These are phyloP conservation scores for Arbutus unedo DNA, from an alignment of 148 eudicot species.

Conservation along the genomic window DNA sequence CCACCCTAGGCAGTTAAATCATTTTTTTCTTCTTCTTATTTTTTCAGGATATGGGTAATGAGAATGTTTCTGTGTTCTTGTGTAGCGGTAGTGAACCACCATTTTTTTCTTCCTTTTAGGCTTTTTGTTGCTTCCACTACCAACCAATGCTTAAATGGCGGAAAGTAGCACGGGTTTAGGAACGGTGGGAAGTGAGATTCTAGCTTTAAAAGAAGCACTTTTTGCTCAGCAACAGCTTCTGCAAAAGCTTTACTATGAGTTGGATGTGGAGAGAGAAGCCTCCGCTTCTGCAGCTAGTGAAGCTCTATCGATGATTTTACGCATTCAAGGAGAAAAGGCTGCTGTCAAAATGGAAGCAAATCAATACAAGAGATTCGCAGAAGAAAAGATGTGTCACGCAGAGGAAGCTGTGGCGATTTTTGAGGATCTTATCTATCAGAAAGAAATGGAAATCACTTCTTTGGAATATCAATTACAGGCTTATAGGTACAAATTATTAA, in stretches of 20 bases:
- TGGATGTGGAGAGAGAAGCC: constrained; percentile 88
- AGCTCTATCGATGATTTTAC: constrained; percentile 83
- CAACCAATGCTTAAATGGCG: constrained; percentile 32
- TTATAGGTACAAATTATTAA: constrained; percentile 57
- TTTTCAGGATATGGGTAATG: neutral
- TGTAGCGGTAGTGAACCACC: neutral
- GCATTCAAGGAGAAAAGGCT: constrained; percentile 87
- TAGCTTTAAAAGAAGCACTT: constrained; percentile 61
- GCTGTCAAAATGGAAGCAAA: constrained; percentile 83
- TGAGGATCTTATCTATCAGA: constrained; percentile 70
- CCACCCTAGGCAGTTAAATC: neutral
- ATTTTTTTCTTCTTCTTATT: neutral
- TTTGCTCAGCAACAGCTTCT: constrained; percentile 71
- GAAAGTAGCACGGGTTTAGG: constrained; percentile 26
- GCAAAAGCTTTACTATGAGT: constrained; percentile 76
- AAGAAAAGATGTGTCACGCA: constrained; percentile 77
- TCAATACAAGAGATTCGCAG: constrained; percentile 89
- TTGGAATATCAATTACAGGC: constrained; percentile 83
- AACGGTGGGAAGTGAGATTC: constrained; percentile 31
- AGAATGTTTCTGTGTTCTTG: neutral
- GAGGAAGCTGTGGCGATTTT: constrained; percentile 73
- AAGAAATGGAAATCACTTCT: constrained; percentile 87
- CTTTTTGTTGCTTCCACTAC: neutral
- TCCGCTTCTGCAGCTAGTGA: constrained; percentile 76
- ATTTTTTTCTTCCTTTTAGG: neutral